Evolutionary conservation across 208 protist genomes (phyloP).

Genomic region (Polymyxa betae): DNA sequence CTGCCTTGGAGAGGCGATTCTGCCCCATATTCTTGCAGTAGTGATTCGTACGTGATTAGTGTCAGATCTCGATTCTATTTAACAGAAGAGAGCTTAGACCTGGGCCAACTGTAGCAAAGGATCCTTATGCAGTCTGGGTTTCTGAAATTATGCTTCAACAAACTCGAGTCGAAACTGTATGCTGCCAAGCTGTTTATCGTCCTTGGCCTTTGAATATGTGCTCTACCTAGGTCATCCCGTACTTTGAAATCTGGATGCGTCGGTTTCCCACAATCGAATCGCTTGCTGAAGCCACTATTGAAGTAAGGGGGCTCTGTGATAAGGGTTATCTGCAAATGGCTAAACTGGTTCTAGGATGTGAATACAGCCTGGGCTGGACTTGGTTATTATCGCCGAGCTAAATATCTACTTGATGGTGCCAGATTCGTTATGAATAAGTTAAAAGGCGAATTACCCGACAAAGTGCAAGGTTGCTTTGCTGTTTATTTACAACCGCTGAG

Average conservation of each 20-base stretch:
- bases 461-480: background rate
- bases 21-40: background rate
- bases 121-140: slow-evolving; percentile 60
- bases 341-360: slow-evolving; percentile 56
- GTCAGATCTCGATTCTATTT: background rate
- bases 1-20: slow-evolving; percentile 50
- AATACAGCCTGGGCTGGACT: slow-evolving; percentile 57
- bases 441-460: background rate
- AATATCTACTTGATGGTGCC: slow-evolving; percentile 55
- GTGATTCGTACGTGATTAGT: background rate
- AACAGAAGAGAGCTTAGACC: background rate
- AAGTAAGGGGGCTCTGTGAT: background rate
- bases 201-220: background rate
- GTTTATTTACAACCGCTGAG: background rate
- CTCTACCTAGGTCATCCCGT: slow-evolving; percentile 56
- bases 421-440: slow-evolving; percentile 29
- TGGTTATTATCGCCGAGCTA: slow-evolving; percentile 58
- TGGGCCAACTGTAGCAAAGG: background rate
- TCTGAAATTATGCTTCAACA: slow-evolving; percentile 64
- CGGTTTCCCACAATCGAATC: slow-evolving; percentile 52
- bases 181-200: background rate
- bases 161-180: slow-evolving; percentile 60
- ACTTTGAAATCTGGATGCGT: slow-evolving; percentile 57
- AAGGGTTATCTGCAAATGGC: background rate
- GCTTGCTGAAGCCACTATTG: slow-evolving; percentile 42